Base-by-base conservation (phyloP, 768 basidiomycete genomes). In the Tylopilus sp. region DNA sequence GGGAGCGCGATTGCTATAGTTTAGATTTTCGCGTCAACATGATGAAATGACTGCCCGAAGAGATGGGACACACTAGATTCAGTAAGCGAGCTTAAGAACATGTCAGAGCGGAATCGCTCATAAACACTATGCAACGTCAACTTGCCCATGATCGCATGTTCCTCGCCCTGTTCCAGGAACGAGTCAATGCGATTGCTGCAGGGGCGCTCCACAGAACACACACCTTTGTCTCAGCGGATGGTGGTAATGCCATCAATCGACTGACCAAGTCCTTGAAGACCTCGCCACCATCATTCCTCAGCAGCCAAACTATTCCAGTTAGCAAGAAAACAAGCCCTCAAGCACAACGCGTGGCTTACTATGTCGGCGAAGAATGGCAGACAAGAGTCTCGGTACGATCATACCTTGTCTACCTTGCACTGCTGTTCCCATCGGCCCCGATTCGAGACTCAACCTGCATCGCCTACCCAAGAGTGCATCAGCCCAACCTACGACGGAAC, bases 31-130 rank as follows among this genome's bases (percentile, higher is more conserved):
- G n/a, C n/a, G 26, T 52, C n/a, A 69, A 30, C 13, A 30, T 8
- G 11, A 15, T 4, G 3, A 17, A 6, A 47, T 41, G 25, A 51
- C 39, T 38, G 42, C 43, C 4, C 28, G 28, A 12, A 13, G 40
- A 28, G 10, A 51, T 31, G 23, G 39, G 15, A 71, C 91, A 31
- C 60, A 95, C 94, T 85, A 1, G 95, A 95, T 65, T 98, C 95
- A 0, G 86, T 80, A 21, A 98, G 72, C 17, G 94, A 94, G 62
- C 86, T 93, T 51, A 97, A 74, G 65, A 94, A 89, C 74, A 97
- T 88, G 64, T 98, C 94, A 0, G 82, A 77, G 28, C 81, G 81
- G 73, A 95, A 91, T 7, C 82, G 83, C 33, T 79, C 77, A 57
- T 94, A 85, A 1, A 87, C 88, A 23, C 85, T 80, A 47, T 89